Percentiles rank a stretch among this genome's conserved stretches.
Evolutionary conservation across 805 yeast species (phyloP).

Genomic region (Suhomyces pyralidae): DNA sequence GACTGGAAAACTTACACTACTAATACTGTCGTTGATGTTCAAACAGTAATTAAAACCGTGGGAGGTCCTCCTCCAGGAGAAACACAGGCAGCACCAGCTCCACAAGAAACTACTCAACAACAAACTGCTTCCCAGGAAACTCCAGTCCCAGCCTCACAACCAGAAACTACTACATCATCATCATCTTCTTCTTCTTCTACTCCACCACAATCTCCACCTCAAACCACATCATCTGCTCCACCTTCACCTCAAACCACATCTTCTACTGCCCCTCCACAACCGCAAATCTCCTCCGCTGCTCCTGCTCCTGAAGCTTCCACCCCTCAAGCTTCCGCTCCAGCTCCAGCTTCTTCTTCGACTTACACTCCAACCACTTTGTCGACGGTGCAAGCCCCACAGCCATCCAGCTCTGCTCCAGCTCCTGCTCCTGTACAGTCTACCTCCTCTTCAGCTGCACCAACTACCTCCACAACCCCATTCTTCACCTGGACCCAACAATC

Average conservation of each 20-base stretch:
- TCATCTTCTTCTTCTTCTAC: constrained; percentile 14
- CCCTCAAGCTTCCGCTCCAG: constrained; percentile 1
- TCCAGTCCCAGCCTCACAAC: neutral
- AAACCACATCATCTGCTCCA: neutral
- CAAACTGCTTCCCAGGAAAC: neutral
- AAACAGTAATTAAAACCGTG: constrained; percentile 15
- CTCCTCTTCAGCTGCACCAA: neutral
- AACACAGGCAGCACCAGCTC: constrained; percentile 1
- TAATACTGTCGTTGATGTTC: constrained; percentile 7
- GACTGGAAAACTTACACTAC: constrained; percentile 21
- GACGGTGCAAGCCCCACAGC: constrained; percentile 10
- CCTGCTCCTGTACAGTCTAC: constrained; percentile 3
- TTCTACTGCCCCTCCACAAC: neutral
- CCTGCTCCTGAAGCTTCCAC: neutral
- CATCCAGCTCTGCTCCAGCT: constrained; percentile 12
- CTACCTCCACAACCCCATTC: constrained; percentile 8
- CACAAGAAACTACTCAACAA: neutral
- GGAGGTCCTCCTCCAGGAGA: constrained; percentile 19
- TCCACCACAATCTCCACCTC: neutral
- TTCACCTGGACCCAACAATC: neutral
- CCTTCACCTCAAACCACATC: constrained; percentile 1
- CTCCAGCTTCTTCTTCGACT: constrained; percentile 6
- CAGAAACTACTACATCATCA: constrained; percentile 7
- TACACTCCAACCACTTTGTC: constrained; percentile 10
- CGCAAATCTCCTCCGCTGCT: neutral